A percentile compares a stretch with the other conserved stretches of the same genome.
Conservation (phyloP, 805 yeast genomes). For the Kuraishia piskuri region DNA sequence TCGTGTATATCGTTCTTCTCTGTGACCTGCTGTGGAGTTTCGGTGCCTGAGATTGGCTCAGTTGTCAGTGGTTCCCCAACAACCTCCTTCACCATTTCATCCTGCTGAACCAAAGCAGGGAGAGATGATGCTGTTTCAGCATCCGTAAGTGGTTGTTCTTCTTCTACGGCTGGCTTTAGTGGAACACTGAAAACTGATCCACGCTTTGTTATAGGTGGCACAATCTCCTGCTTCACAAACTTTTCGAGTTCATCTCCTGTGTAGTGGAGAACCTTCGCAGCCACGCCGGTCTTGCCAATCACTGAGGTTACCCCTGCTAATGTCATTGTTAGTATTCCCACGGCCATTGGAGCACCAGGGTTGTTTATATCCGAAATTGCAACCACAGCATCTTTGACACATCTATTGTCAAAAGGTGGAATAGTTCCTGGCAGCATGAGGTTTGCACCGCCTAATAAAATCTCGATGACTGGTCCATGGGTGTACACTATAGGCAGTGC, state of each 20-base stretch:
- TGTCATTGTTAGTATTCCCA: slow-evolving; percentile 54
- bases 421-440: slow-evolving; percentile 68
- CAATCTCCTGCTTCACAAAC: slow-evolving; percentile 38
- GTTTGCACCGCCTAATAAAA: slow-evolving; percentile 72
- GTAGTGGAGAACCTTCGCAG: slow-evolving; percentile 64
- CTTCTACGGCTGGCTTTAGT: slow-evolving; percentile 3
- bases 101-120: background rate
- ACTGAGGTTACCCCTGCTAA: slow-evolving; percentile 35
- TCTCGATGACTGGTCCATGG: slow-evolving; percentile 63
- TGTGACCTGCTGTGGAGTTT: background rate
- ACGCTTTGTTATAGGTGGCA: slow-evolving; percentile 30
- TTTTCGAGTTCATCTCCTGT: slow-evolving; percentile 56
- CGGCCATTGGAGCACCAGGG: slow-evolving; percentile 62
- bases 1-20: slow-evolving; percentile 3
- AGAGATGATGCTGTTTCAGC: slow-evolving; percentile 8
- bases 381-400: slow-evolving; percentile 49
- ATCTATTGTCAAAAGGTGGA: slow-evolving; percentile 46
- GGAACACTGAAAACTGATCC: slow-evolving; percentile 4
- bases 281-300: slow-evolving; percentile 67
- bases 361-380: slow-evolving; percentile 55
- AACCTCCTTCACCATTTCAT: slow-evolving; percentile 6
- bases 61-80: slow-evolving; percentile 6
- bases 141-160: slow-evolving; percentile 2
- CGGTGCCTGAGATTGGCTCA: background rate
- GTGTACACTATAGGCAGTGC: slow-evolving; percentile 64